A percentile compares a stretch with the other conserved stretches of the same genome.
These are phyloP conservation scores for Paratinospora sagittata DNA, from an alignment of 164 flowering plant species.

Conservation along the genomic window DNA sequence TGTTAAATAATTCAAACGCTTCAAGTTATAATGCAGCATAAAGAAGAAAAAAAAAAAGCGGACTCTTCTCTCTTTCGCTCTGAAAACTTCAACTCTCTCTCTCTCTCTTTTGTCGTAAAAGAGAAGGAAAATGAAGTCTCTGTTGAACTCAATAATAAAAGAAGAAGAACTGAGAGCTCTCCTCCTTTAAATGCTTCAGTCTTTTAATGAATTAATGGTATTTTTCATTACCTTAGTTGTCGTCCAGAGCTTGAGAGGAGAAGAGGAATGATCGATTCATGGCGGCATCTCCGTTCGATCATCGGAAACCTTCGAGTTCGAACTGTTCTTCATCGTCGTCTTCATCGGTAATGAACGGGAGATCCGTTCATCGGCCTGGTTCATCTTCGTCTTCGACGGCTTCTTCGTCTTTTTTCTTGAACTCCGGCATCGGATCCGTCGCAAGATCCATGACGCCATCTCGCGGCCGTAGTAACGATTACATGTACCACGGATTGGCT, in stretches of 20 bases:
- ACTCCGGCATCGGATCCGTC: constrained; percentile 13
- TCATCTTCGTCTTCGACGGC: constrained; percentile 49
- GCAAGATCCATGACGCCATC: constrained; percentile 68
- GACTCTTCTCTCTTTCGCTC: background rate
- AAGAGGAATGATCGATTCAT: background rate
- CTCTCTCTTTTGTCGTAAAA: background rate
- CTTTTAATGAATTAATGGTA: background rate
- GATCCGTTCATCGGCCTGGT: constrained; percentile 52
- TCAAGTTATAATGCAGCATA: too few relatives aligned
- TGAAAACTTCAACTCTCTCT: background rate
- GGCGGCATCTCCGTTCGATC: constrained; percentile 31
- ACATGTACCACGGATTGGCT: constrained; percentile 23
- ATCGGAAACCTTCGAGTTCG: constrained; percentile 53
- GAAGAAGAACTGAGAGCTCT: background rate
- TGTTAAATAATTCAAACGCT: too few relatives aligned
- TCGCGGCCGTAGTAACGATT: constrained; percentile 33
- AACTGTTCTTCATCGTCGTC: constrained; percentile 61
- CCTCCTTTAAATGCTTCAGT: background rate
- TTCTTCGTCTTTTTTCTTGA: constrained; percentile 34
- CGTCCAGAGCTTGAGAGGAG: background rate
- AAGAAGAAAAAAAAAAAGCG: too few relatives aligned
- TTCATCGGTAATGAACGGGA: constrained; percentile 43
- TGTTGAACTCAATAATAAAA: background rate
- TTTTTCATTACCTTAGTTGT: background rate
- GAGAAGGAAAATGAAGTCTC: background rate